These are phyloP conservation scores for Wickerhamiella sorbophila DNA, from an alignment of 805 yeast species.

Conservation along the genomic window DNA sequence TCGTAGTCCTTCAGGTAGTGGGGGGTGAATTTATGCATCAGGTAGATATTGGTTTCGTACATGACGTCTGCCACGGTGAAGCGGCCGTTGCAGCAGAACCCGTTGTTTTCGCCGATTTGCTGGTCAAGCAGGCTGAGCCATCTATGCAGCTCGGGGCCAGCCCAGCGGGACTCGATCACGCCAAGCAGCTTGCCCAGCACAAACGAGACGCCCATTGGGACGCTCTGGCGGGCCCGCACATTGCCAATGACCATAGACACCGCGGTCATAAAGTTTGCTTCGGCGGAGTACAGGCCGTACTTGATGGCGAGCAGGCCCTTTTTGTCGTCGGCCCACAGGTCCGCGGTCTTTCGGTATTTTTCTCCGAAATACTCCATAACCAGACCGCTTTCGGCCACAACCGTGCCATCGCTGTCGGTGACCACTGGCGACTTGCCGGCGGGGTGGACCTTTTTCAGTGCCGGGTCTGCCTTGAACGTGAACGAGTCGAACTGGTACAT, in stretches of 20 bases:
- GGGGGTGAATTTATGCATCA: slow-evolving; percentile 1
- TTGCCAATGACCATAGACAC: slow-evolving; percentile 28
- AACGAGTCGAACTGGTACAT: slow-evolving; percentile 35
- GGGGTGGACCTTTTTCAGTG: slow-evolving; percentile 40
- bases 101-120: slow-evolving; percentile 31
- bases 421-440: slow-evolving; percentile 51
- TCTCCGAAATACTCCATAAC: slow-evolving; percentile 39
- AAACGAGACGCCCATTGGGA: slow-evolving; percentile 13
- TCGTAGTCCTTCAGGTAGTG: slow-evolving; percentile 9
- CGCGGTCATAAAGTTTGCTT: slow-evolving; percentile 44
- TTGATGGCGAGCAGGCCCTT: slow-evolving; percentile 33
- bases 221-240: slow-evolving; percentile 20
- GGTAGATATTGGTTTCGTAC: slow-evolving; percentile 9
- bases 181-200: slow-evolving; percentile 32
- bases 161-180: slow-evolving; percentile 35
- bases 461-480: slow-evolving; percentile 35
- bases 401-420: slow-evolving; percentile 29
- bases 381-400: slow-evolving; percentile 46
- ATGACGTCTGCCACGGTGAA: slow-evolving; percentile 49
- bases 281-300: slow-evolving; percentile 43
- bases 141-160: slow-evolving; percentile 32
- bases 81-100: slow-evolving; percentile 47
- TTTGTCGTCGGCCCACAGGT: slow-evolving; percentile 27
- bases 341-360: slow-evolving; percentile 33
- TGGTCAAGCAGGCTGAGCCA: slow-evolving; percentile 32